Evolutionary conservation across 2,329 filamentous ascomycete genomes (phyloP).

Genomic region (Epichloe festucae): DNA sequence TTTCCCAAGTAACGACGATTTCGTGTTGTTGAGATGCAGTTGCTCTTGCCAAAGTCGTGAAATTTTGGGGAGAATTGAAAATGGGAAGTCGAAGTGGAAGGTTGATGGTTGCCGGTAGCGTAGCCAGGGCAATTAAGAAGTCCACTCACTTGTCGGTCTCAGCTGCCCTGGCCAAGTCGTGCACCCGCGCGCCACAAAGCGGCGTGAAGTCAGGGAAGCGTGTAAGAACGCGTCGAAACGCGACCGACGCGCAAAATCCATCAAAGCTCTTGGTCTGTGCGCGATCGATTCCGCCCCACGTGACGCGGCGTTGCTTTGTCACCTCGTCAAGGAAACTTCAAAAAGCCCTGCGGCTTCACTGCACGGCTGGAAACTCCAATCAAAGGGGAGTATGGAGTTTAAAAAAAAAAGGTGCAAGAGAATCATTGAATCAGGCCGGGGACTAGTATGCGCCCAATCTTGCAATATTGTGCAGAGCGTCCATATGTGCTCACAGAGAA

Average conservation of each 20-base stretch:
- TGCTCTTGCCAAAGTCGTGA: neutral
- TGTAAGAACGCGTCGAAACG: constrained; percentile 16
- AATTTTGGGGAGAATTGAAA: neutral
- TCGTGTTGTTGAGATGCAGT: constrained; percentile 2
- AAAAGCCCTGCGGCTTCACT: neutral
- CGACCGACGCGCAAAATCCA: constrained; percentile 18
- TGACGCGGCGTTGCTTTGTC: constrained; percentile 1
- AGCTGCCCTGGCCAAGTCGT: neutral
- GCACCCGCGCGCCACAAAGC: constrained; percentile 7
- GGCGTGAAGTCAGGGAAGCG: constrained; percentile 7
- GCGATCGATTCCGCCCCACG: neutral
- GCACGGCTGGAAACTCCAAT: neutral
- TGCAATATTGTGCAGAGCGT: too few relatives aligned
- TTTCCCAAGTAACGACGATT: constrained; percentile 8
- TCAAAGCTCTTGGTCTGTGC: constrained; percentile 19
- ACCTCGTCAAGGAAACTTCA: neutral
- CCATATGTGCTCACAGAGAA: too few relatives aligned
- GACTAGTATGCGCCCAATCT: too few relatives aligned
- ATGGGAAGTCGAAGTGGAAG: constrained; percentile 3
- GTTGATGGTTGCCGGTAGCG: neutral
- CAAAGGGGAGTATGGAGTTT: too few relatives aligned
- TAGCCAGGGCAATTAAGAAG: constrained; percentile 8
- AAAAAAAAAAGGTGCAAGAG: too few relatives aligned
- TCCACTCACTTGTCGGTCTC: neutral
- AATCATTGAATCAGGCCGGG: too few relatives aligned